A percentile compares a stretch with the other conserved stretches of the same genome.
These are phyloP conservation scores for Aspergillus novofumigatus DNA, from an alignment of 2,329 filamentous ascomycete species.

Conservation along the genomic window DNA sequence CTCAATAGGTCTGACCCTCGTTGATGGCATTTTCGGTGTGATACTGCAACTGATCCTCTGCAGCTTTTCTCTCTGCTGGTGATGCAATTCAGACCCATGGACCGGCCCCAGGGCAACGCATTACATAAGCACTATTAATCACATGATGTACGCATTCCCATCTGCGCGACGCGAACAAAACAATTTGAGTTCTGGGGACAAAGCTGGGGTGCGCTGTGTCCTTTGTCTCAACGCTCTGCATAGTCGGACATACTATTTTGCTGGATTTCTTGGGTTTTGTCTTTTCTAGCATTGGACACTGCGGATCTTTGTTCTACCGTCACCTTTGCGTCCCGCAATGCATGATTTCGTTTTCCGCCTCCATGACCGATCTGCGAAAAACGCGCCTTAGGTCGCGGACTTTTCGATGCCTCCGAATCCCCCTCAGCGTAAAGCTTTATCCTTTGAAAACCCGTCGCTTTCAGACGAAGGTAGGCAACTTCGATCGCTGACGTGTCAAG, in stretches of 20 bases:
- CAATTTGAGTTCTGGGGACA: constrained; percentile 8
- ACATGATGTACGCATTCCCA: constrained; percentile 9
- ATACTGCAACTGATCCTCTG: neutral
- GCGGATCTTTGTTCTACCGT: constrained; percentile 3
- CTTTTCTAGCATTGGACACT: constrained; percentile 2
- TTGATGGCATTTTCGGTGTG: constrained; percentile 36
- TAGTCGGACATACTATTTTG: neutral
- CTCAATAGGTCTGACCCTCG: constrained; percentile 60
- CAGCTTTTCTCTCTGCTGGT: neutral
- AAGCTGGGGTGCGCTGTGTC: neutral
- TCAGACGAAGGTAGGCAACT: constrained; percentile 55
- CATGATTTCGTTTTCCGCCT: constrained; percentile 35
- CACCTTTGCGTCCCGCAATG: constrained; percentile 32
- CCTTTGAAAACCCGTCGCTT: constrained; percentile 46
- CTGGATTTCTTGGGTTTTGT: neutral
- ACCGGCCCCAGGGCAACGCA: neutral
- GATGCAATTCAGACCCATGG: neutral
- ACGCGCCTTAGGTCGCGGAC: constrained; percentile 44
- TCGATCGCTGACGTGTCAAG: neutral
- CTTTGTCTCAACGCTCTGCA: constrained; percentile 1
- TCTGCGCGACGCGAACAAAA: constrained; percentile 19
- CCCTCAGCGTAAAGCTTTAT: constrained; percentile 37
- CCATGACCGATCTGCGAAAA: constrained; percentile 41
- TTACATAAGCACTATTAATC: constrained; percentile 15
- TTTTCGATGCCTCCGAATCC: constrained; percentile 49